phyloP scores from a whole-genome alignment of 306 rosid genomes.

The Rosa persica region DNA sequence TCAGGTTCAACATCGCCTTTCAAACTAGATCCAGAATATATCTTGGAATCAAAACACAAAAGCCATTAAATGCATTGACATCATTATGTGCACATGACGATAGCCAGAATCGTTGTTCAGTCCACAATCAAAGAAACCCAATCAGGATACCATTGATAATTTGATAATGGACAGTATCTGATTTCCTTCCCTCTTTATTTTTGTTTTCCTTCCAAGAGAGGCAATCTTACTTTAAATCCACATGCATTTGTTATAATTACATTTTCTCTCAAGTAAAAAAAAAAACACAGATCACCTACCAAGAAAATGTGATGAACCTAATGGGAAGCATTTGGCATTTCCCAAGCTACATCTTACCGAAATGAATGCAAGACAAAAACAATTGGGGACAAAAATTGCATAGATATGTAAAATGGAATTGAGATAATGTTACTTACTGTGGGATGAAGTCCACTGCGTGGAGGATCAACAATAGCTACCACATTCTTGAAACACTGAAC shows the following conservation, averaged over 20 bases:
- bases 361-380: background rate
- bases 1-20: conserved; percentile 16
- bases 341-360: background rate
- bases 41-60: background rate
- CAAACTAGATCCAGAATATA: background rate
- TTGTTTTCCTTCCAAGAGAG: background rate
- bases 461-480: conserved; percentile 97
- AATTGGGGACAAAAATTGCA: background rate
- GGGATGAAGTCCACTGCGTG: conserved; percentile 94
- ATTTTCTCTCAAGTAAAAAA: background rate
- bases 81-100: background rate
- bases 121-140: too few species aligned
- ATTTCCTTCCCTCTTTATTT: too few species aligned
- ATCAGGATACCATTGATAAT: too few species aligned
- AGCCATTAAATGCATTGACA: background rate
- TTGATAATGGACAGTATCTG: background rate
- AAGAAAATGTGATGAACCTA: background rate
- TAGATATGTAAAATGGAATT: background rate
- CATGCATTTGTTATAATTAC: background rate
- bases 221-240: background rate
- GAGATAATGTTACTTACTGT: conserved; percentile 56
- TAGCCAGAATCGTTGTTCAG: background rate
- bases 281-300: background rate
- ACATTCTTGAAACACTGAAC: conserved; percentile 60
- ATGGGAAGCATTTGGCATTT: background rate